phyloP scores from a whole-genome alignment of 2,329 filamentous ascomycete genomes.

The Bipolaris victoriae region DNA sequence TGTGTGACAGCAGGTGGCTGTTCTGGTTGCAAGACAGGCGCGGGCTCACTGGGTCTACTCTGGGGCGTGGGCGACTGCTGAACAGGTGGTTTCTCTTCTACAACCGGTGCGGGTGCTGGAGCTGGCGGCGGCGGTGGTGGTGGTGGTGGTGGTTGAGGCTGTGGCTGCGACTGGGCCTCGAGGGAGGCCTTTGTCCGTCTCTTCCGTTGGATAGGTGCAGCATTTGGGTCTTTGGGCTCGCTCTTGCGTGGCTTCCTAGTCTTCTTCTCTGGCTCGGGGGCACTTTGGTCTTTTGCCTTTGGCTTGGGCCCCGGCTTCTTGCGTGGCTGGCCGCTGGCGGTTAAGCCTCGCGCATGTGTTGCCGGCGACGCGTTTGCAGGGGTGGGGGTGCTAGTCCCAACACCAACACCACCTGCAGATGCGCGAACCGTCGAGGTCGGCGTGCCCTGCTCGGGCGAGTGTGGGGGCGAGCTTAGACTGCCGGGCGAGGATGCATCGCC shows the following conservation, averaged over 20 bases:
- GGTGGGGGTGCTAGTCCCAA: slow-evolving; percentile 39
- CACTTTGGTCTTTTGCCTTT: slow-evolving; percentile 46
- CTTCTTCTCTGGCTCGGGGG: slow-evolving; percentile 50
- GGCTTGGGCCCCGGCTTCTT: slow-evolving; percentile 55
- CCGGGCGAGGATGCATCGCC: slow-evolving; percentile 46
- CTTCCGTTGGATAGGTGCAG: slow-evolving; percentile 56
- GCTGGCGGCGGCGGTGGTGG: slow-evolving; percentile 36
- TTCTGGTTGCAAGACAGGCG: slow-evolving; percentile 34
- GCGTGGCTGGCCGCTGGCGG: slow-evolving; percentile 46
- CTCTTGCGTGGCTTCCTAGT: slow-evolving; percentile 55
- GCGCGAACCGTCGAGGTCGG: slow-evolving; percentile 42
- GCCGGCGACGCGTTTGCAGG: slow-evolving; percentile 39
- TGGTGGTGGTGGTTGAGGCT: slow-evolving; percentile 21
- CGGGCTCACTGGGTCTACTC: slow-evolving; percentile 38
- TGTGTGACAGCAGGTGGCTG: slow-evolving; percentile 35
- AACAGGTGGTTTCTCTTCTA: slow-evolving; percentile 35
- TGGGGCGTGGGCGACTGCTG: slow-evolving; percentile 37
- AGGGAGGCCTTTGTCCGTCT: slow-evolving; percentile 52
- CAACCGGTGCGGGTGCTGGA: slow-evolving; percentile 22
- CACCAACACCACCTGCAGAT: slow-evolving; percentile 40
- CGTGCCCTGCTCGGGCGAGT: slow-evolving; percentile 46
- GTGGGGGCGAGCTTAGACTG: slow-evolving; percentile 47
- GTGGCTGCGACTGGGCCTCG: slow-evolving; percentile 37
- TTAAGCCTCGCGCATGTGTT: slow-evolving; percentile 35
- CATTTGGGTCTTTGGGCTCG: slow-evolving; percentile 57